Evolutionary conservation across 2,329 filamentous ascomycete species (phyloP), one percentile per base, ranked within the genome.

Genomic region (Penicillium paneum): DNA sequence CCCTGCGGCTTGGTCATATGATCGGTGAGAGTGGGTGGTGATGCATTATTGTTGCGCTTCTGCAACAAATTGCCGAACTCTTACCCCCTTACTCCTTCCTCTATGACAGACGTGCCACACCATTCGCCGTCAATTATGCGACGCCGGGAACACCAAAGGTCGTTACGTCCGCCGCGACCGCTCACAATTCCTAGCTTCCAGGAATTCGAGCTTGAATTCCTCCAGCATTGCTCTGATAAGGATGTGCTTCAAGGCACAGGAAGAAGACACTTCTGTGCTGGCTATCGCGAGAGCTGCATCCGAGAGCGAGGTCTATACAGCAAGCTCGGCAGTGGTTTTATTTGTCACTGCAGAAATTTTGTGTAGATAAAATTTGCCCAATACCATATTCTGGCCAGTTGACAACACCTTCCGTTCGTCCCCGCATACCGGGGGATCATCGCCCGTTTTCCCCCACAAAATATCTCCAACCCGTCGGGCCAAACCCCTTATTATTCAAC

Each of bases 241-340:
- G 21, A 24, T 5, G 21, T 5, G 21, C 21, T 60, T 68, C 5
- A 56, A 64, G 69, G 55, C 65, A 63, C 83, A 87, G 55, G 79
- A 78, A 1, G 77, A 74, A 10, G 78, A 75, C 40, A 80, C 77
- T 6, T 83, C 78, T 36, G 76, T 78, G 2, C 84, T 83, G 8
- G 80, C 69, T 35, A 85, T 71, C 59, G 84, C 85, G 36, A 81
- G 67, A 3, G 79, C 80, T 8, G 81, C 81, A 66, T 86, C 81
- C 57, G 76, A 70, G 2, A 82, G 64, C 35, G 71, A 76, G 7
- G 76, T 71, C 72, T 26, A 24, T 24, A 24, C 21, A 24, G 4
- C 21, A 24, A 24, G 21, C 21, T 1, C 21, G 21, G 21, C n/a
- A n/a, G n/a, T n/a, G 21, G 21, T 24, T 24, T 5, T 24, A 5